Evolutionary conservation across 306 rosid species (phyloP).

Genomic region (Begonia peltatifolia): DNA sequence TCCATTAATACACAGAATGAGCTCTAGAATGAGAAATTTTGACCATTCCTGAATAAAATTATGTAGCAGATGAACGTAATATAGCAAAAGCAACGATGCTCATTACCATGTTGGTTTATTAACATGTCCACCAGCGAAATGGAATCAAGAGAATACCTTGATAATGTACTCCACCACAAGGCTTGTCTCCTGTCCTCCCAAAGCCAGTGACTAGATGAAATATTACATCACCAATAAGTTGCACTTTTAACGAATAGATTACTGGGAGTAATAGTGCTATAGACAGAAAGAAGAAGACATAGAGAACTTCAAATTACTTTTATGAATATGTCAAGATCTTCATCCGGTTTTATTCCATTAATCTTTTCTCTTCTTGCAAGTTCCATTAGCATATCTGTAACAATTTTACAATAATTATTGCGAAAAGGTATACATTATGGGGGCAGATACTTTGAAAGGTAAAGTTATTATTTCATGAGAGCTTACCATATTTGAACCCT

Average conservation of each 20-base stretch:
- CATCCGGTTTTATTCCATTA: slow-evolving; percentile 86
- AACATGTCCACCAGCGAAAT: slow-evolving; percentile 9
- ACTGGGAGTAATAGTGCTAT: neutral
- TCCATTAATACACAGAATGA: neutral
- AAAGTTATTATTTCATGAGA: slow-evolving; percentile 2
- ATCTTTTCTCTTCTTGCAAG: slow-evolving; percentile 96
- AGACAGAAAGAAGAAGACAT: neutral
- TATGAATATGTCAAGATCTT: slow-evolving; percentile 95
- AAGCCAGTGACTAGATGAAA: slow-evolving; percentile 67
- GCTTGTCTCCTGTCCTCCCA: slow-evolving; percentile 76
- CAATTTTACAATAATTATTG: neutral
- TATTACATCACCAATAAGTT: neutral
- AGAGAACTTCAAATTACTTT: slow-evolving; percentile 35
- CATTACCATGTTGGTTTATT: neutral
- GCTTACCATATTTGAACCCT: slow-evolving; percentile 80
- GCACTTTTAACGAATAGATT: neutral
- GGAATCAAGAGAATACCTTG: slow-evolving; percentile 62
- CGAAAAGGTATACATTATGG: neutral
- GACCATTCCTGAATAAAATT: neutral
- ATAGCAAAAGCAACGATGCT: neutral
- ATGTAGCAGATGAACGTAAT: too few species aligned
- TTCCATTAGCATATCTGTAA: slow-evolving; percentile 79
- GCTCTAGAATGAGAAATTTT: neutral
- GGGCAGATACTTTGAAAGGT: neutral
- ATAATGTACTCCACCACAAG: slow-evolving; percentile 82